Evolutionary conservation across 1,284 basidiomycete species (phyloP), one percentile per base, ranked within the genome.

Genomic region (Phlebopus sp.): DNA sequence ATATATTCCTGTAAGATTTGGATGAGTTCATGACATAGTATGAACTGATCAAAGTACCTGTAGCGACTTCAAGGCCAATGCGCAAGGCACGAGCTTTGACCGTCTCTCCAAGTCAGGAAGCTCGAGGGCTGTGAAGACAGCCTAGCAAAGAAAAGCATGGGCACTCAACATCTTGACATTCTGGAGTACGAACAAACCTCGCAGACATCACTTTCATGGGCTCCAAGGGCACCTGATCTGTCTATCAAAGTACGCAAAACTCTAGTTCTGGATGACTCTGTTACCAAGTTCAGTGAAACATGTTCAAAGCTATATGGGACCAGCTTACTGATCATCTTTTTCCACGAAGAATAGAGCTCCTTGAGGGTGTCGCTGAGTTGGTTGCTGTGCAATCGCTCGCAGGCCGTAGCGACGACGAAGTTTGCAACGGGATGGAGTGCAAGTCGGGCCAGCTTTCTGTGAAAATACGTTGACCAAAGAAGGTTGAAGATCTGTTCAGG

Each of bases 401-500:
- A 55, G 0, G 84, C 88, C 60, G 83, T 87, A 0, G 92, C 87
- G 5, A 93, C 76, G 14, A 96, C 92, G 59, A 92, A 97, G 63
- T 97, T 97, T 18, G 90, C 91, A 3, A 93, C 89, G 1, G 93
- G 92, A 67, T 97, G 94, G 10, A 76, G 70, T 4, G 87, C 82
- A 21, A 96, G 72, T 52, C 85, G 81, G 5, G 77, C 68, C 35
- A 95, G 70, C 55, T 86, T 90, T 18, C 81, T 77, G 39, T 70
- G 66, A 60, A 97, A 87, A 68, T 96, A 95, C 0, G 77, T 76
- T 4, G 68, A 60, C 92, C 93, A 97, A 5, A 97, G 60, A 0
- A 75, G 60, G 27, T 71, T 62, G 62, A 93, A 94, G 3, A 84
- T 75, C n/a, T 65, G 55, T 4, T 72, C 65, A 0, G 91, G 84